Percentiles rank a stretch among this genome's conserved stretches.
Evolutionary conservation across 2,329 filamentous ascomycete species (phyloP).

Genomic region (Mycosphaerella arachidis): DNA sequence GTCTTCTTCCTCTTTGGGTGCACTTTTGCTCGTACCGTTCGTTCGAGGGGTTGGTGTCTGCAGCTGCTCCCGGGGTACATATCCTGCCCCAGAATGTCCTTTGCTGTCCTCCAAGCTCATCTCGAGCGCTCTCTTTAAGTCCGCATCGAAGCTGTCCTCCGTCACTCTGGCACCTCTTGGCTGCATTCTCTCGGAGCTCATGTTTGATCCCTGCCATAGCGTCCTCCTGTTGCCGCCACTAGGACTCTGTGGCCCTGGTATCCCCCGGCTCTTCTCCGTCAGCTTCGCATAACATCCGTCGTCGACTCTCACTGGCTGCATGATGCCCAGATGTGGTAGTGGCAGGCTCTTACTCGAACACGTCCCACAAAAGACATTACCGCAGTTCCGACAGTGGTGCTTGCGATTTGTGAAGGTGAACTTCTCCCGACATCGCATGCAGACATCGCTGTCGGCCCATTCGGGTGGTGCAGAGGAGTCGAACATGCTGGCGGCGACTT

Average conservation of each 20-base stretch:
- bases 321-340: slow-evolving; percentile 86
- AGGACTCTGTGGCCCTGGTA: slow-evolving; percentile 26
- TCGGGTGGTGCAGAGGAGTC: slow-evolving; percentile 97
- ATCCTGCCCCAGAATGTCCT: slow-evolving; percentile 64
- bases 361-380: slow-evolving; percentile 92
- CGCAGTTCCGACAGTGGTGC: slow-evolving; percentile 96
- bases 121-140: slow-evolving; percentile 85
- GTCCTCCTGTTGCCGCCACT: slow-evolving; percentile 47
- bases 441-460: slow-evolving; percentile 96
- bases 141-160: slow-evolving; percentile 81
- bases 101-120: slow-evolving; percentile 97
- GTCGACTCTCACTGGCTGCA: slow-evolving; percentile 86
- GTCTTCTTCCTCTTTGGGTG: slow-evolving; percentile 57
- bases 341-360: slow-evolving; percentile 87
- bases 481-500: slow-evolving; percentile 93
- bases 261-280: slow-evolving; percentile 62
- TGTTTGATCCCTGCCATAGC: slow-evolving; percentile 49
- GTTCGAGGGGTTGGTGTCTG: slow-evolving; percentile 21
- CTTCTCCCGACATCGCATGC: slow-evolving; percentile 91
- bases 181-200: slow-evolving; percentile 60
- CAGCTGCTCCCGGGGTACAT: slow-evolving; percentile 56
- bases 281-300: slow-evolving; percentile 92
- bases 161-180: slow-evolving; percentile 75
- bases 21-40: slow-evolving; percentile 31
- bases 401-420: slow-evolving; percentile 99